Base-by-base conservation (phyloP, 2,329 filamentous ascomycete genomes). In the Diplodia corticola region DNA sequence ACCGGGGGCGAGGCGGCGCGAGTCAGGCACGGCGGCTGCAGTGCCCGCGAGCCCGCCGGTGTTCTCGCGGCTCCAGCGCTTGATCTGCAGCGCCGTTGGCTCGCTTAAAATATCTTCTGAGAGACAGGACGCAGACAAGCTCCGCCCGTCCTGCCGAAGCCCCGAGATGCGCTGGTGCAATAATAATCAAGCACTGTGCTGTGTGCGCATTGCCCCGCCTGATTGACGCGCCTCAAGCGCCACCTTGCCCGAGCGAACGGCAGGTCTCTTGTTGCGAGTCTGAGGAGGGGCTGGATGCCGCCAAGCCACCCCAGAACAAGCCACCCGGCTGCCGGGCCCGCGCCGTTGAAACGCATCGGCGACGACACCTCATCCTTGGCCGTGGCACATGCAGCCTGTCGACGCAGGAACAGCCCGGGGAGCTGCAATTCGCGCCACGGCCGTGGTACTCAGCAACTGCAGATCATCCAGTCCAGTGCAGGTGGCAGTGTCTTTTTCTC, bases 291-390 rank as follows among this genome's bases (percentile, higher is more conserved):
- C 33, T 10, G 12, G 33, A 35, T 35, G 33, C 33, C 7, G 30
- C 30, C 30, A 33, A 33, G 10, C 24, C n/a, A 35, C 40, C 9
- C 17, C 37, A 24, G 26, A 9, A 20, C 44, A 49, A 61, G 40
- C 57, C 57, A 49, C 57, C 57, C 57, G 57, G 13, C n/a, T 13
- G 35, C 3, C 51, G 53, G 22, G 53, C n/a, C 15, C 53, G 53
- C 55, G 53, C 55, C 44, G 40, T 49, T 49, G 57, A 49, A 61
- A 61, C 57, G 10, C 44, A 28, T 30, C 35, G 54, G 51, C 28
- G 26, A n/a, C 33, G n/a, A 17, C 17, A 17, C 15, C n/a, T 22
- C 12, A 5, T 24, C n/a, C n/a, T 44, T n/a, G 30, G 33, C 33
- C 20, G 22, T 33, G 15, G 17, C 17, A 44, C 33, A 15, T 28